phyloP scores from a whole-genome alignment of 495 filamentous ascomycete species.

The Endocarpon pusillum region DNA sequence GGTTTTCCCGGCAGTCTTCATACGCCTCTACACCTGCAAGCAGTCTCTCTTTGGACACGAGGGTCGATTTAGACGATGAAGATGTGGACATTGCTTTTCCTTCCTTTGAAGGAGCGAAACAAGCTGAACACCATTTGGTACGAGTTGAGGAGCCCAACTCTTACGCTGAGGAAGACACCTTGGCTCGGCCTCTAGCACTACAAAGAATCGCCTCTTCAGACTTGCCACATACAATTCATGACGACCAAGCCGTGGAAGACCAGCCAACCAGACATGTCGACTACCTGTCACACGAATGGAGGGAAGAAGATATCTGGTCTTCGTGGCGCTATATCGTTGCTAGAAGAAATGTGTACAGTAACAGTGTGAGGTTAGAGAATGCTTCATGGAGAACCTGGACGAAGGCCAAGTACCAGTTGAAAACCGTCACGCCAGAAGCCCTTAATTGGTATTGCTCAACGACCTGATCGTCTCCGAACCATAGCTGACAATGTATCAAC shows the following conservation, averaged over 20 bases:
- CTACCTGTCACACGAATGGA: slow-evolving; percentile 90
- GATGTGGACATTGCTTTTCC: slow-evolving; percentile 42
- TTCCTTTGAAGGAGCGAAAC: slow-evolving; percentile 33
- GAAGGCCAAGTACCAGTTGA: slow-evolving; percentile 69
- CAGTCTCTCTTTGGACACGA: slow-evolving; percentile 41
- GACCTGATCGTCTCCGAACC: slow-evolving; percentile 3
- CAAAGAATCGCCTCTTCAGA: slow-evolving; percentile 15
- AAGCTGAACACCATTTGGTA: slow-evolving; percentile 3
- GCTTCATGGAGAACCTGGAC: slow-evolving; percentile 98
- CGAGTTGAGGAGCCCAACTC: slow-evolving; percentile 14
- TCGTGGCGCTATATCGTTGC: slow-evolving; percentile 88
- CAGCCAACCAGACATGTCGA: slow-evolving; percentile 87
- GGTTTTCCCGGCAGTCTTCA: slow-evolving; percentile 13
- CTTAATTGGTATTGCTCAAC: slow-evolving; percentile 63
- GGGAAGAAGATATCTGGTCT: slow-evolving; percentile 93
- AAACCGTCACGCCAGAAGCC: slow-evolving; percentile 73
- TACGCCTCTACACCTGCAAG: slow-evolving; percentile 43
- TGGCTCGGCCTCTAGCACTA: slow-evolving; percentile 19
- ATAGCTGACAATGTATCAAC: slow-evolving; percentile 7
- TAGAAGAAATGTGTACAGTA: slow-evolving; percentile 57
- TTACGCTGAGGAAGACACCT: slow-evolving; percentile 27
- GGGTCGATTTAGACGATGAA: slow-evolving; percentile 31
- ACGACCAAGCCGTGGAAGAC: slow-evolving; percentile 61
- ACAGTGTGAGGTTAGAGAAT: slow-evolving; percentile 76
- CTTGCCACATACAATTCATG: slow-evolving; percentile 37